Percentiles rank a stretch among this genome's conserved stretches.
Conservation (phyloP, 208 protist genomes). For the Acanthamoeba quina region DNA sequence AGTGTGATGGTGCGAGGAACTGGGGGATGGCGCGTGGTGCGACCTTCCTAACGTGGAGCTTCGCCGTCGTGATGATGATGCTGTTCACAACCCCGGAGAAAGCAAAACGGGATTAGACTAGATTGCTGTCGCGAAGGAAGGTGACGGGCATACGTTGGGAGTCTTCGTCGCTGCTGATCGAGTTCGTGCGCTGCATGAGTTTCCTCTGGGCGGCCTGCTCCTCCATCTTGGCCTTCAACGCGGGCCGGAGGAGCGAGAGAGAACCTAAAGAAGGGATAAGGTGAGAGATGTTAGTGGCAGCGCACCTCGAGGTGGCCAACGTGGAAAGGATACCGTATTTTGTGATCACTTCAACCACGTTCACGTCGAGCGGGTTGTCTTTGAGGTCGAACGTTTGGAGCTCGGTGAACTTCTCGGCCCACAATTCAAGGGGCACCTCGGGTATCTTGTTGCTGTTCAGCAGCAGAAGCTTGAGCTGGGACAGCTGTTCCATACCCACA, state of each 20-base stretch:
- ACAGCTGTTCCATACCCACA: neutral
- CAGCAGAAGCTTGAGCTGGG: constrained; percentile 53
- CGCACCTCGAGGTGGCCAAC: neutral
- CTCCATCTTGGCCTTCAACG: constrained; percentile 38
- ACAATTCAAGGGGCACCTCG: constrained; percentile 34
- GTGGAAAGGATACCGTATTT: constrained; percentile 22
- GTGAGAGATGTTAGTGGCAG: neutral
- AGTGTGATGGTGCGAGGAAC: neutral
- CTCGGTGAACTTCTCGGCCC: constrained; percentile 17
- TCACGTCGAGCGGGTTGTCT: constrained; percentile 48
- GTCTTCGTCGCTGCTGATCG: neutral
- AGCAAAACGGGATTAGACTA: neutral
- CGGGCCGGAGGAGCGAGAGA: constrained; percentile 9
- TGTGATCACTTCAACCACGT: constrained; percentile 36
- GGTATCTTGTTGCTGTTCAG: constrained; percentile 68
- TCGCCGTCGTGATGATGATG: neutral
- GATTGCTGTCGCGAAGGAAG: too few relatives aligned
- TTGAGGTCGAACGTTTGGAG: constrained; percentile 54
- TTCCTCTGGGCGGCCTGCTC: constrained; percentile 35
- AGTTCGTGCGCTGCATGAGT: neutral
- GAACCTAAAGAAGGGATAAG: neutral
- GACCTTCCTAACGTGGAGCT: neutral
- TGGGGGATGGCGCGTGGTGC: neutral
- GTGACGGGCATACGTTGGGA: neutral
- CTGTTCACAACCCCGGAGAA: neutral